These are phyloP conservation scores for Fusarium aywerte DNA, from an alignment of 2,329 filamentous ascomycete species.

Conservation along the genomic window DNA sequence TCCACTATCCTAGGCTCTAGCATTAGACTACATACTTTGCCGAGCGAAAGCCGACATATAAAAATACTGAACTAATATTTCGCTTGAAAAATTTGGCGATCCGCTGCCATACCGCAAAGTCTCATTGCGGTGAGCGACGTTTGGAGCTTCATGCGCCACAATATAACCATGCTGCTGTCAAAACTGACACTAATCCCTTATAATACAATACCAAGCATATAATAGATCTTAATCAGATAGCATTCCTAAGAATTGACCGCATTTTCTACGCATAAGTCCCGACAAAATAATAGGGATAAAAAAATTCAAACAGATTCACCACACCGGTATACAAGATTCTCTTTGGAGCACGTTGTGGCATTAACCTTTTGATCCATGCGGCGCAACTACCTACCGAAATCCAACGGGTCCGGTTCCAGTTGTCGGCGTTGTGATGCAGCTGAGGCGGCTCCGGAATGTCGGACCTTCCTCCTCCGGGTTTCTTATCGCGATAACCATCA, in stretches of 20 bases:
- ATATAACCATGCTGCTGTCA: background rate
- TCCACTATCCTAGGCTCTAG: background rate
- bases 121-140: background rate
- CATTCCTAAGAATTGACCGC: background rate
- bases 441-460: conserved; percentile 14
- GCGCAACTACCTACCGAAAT: background rate
- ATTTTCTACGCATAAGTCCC: background rate
- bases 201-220: background rate
- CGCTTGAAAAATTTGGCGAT: background rate
- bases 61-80: background rate
- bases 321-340: background rate
- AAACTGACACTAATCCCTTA: background rate
- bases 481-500: conserved; percentile 16
- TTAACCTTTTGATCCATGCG: conserved; percentile 4
- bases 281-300: background rate
- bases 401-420: background rate
- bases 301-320: background rate
- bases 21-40: background rate
- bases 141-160: background rate
- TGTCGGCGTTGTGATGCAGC: background rate
- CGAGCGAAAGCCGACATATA: background rate
- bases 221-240: background rate
- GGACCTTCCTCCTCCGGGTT: conserved; percentile 12
- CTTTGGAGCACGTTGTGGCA: background rate
- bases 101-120: background rate